Conservation (phyloP, 1,284 basidiomycete genomes). For the Puccinia triticina region DNA sequence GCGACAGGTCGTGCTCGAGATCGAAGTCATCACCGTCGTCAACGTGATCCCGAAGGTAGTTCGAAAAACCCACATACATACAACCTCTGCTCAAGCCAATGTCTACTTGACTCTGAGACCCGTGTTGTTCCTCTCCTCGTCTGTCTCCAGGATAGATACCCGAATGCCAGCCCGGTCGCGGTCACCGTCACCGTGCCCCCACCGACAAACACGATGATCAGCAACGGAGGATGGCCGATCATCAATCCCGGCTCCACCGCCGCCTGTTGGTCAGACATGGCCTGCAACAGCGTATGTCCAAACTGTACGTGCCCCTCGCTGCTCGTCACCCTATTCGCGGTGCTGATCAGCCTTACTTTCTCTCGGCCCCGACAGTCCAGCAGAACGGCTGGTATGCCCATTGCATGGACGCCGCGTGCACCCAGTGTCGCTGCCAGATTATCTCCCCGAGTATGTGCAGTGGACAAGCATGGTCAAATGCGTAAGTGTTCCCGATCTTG, state of each 20-base stretch:
- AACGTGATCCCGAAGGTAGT: conserved; percentile 27
- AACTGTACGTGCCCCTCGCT: conserved; percentile 11
- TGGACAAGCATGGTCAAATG: conserved; percentile 39
- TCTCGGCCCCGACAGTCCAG: conserved; percentile 8
- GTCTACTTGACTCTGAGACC: not conserved
- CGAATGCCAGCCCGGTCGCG: conserved; percentile 32
- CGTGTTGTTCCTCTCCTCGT: not conserved
- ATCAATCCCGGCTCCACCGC: conserved; percentile 36
- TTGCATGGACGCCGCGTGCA: conserved; percentile 38
- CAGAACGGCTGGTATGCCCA: conserved; percentile 52
- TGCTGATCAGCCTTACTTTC: not conserved
- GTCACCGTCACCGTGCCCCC: conserved; percentile 49
- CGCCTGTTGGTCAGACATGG: conserved; percentile 48
- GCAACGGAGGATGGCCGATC: conserved; percentile 42
- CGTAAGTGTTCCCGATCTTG: conserved; percentile 2
- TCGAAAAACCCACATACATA: too few relatives aligned
- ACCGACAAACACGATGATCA: conserved; percentile 30
- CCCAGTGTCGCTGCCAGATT: conserved; percentile 48
- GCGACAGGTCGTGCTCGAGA: conserved; percentile 36
- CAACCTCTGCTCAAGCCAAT: too few relatives aligned
- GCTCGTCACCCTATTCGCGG: not conserved
- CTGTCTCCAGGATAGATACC: not conserved
- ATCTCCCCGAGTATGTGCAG: conserved; percentile 35
- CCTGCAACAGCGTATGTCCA: conserved; percentile 48
- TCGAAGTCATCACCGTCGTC: conserved; percentile 39